Evolutionary conservation across 805 yeast genomes (phyloP), one percentile per base, ranked within the genome.

Genomic region (Candida namnaoensis): DNA sequence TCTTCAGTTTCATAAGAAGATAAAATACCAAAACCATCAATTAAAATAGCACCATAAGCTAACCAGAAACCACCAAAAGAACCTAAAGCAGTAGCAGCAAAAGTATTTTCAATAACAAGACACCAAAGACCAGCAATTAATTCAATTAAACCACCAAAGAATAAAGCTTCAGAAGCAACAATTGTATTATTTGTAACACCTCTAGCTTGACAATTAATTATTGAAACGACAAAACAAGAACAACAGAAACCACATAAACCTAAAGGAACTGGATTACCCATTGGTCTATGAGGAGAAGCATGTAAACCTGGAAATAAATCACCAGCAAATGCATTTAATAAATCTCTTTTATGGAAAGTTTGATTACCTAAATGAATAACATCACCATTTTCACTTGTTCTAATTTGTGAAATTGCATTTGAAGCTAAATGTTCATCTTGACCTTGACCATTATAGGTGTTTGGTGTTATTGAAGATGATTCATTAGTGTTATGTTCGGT

Each of bases 181-280:
- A 82, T 63, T 45, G 77, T 75, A 32, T 76, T 74, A 36, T 75
- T 71, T 7, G 69, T 63, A 37, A 80, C 83, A 40, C 87, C 85
- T 67, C 83, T 76, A 11, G 85, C 87, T 36, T 73, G 76, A 30
- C 76, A 72, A 55, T 82, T 82, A 42, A 76, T 66, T 51, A 82
- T 54, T 3, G 85, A 76, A 35, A 82, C 67, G 27, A 80, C 82
- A 57, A 82, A 76, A 36, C 64, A 58, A 23, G 66, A 66, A 39
- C 64, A 55, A 13, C 87, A 85, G 61, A 82, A 82, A 25, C 82
- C 85, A 27, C 79, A 74, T 44, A 83, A 64, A 13, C 90, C 91
- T 47, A 82, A 64, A 23, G 90, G 90, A 38, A 83, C 84, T 25
- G 91, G 90, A 52, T 82, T 82, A 44, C 82, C 90, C 64, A 74